Evolutionary conservation across 164 flowering plant species (phyloP), one percentile per base, ranked within the genome.

Genomic region (Platanus orientalis): DNA sequence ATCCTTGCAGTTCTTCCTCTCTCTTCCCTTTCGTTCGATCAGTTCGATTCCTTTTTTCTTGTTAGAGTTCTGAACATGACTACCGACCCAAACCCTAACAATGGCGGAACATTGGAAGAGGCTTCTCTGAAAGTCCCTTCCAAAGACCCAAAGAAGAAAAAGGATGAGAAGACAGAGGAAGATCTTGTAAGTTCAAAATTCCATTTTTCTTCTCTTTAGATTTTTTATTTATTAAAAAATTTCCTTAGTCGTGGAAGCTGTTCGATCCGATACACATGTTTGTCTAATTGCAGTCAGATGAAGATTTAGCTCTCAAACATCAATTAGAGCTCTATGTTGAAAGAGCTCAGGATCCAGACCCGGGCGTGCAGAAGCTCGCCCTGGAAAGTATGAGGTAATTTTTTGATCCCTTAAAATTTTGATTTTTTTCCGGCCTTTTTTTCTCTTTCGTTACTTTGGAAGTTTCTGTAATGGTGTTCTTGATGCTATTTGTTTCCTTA

Each of bases 251-350:
- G 6, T 42, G 29, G 19, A 44, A 29, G 19, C 5, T 50, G 54
- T 32, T 32, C 40, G 20, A 53, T 49, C 14, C 24, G 32, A 56
- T 48, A 5, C 45, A 55, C 27, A n/a, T 53, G 36, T 17, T 63
- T 67, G 42, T 51, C 57, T 13, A 26, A 6, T 60, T 69, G 54
- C 72, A 94, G 99, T 94, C 97, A 21, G 99, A 94, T 21, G 97
- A 94, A 75, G 99, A 94, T 71, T 75, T 94, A 76, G 97, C 95
- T n/a, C n/a, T n/a, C n/a, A n/a, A n/a, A n/a, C n/a, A n/a, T n/a
- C n/a, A n/a, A n/a, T n/a, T n/a, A n/a, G n/a, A n/a, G n/a, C n/a
- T n/a, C n/a, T n/a, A n/a, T n/a, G n/a, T n/a, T n/a, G n/a, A n/a
- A n/a, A n/a, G 97, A 60, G 96, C 78, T 61, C 96, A 88, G 73